These are phyloP conservation scores for Lactarius hatsudake DNA, from an alignment of 768 basidiomycete species.

Conservation along the genomic window DNA sequence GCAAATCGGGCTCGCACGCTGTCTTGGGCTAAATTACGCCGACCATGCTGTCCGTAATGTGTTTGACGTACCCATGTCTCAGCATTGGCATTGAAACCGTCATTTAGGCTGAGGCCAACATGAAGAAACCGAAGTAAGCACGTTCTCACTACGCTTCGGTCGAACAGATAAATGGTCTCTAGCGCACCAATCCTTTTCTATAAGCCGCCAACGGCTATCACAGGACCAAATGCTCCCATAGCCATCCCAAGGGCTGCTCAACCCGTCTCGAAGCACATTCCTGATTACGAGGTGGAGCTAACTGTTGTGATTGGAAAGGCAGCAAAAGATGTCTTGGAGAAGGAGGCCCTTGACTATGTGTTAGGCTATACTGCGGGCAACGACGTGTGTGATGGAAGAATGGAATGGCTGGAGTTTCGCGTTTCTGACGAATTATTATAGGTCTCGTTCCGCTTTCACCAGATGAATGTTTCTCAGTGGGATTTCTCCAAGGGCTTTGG, in stretches of 20 bases:
- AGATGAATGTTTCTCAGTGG: conserved; percentile 83
- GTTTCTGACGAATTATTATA: conserved; percentile 29
- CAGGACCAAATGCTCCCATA: conserved; percentile 67
- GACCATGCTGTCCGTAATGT: conserved; percentile 66
- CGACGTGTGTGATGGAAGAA: conserved; percentile 48
- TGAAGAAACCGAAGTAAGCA: conserved; percentile 60
- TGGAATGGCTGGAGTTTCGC: background rate
- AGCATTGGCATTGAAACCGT: background rate
- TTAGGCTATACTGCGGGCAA: conserved; percentile 80
- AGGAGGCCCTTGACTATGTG: conserved; percentile 81
- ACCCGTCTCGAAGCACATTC: conserved; percentile 64
- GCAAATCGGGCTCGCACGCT: conserved; percentile 67
- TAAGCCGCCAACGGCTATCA: conserved; percentile 68
- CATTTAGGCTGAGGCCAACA: conserved; percentile 61
- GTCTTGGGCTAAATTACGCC: conserved; percentile 79
- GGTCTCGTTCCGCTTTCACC: conserved; percentile 83
- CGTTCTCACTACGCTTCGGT: background rate
- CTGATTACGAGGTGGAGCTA: conserved; percentile 83
- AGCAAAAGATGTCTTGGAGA: conserved; percentile 76
- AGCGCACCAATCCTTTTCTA: conserved; percentile 77
- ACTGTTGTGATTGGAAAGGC: conserved; percentile 80
- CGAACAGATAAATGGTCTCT: background rate
- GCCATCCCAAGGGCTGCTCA: conserved; percentile 67
- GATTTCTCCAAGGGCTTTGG: conserved; percentile 86
- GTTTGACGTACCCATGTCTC: background rate